Percentiles rank a stretch among this genome's conserved stretches.
phyloP scores from a whole-genome alignment of 441 rosid species.

The Raphanus hybrid region DNA sequence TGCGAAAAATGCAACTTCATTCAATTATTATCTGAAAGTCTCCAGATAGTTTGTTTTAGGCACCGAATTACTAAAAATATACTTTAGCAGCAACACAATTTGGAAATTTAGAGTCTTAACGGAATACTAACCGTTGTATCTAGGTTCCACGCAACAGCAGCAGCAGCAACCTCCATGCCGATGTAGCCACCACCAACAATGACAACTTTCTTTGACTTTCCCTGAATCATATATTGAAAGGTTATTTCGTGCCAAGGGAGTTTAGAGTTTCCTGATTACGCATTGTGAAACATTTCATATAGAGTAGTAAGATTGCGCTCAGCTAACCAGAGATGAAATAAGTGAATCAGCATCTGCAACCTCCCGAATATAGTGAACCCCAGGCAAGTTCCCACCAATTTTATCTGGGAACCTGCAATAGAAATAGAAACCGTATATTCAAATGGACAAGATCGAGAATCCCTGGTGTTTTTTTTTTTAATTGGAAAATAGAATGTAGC shows the following conservation, averaged over 20 bases:
- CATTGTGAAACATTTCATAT: slow-evolving; percentile 14
- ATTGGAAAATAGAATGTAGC: background rate
- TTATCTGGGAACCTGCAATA: slow-evolving; percentile 77
- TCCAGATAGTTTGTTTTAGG: background rate
- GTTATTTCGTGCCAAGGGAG: background rate
- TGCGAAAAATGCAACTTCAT: background rate
- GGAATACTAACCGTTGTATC: slow-evolving; percentile 69
- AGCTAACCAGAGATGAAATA: slow-evolving; percentile 75
- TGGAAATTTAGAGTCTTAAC: background rate
- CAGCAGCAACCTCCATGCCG: slow-evolving; percentile 99
- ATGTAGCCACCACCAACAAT: slow-evolving; percentile 96
- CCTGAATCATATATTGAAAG: slow-evolving; percentile 48
- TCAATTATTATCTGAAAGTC: background rate
- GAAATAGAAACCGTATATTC: background rate
- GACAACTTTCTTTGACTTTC: slow-evolving; percentile 76
- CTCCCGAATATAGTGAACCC: slow-evolving; percentile 90
- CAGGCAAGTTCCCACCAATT: slow-evolving; percentile 86
- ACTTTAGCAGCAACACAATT: slow-evolving; percentile 7
- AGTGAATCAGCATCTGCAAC: slow-evolving; percentile 89
- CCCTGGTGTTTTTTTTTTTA: background rate
- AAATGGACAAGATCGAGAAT: background rate
- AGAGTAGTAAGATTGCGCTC: slow-evolving; percentile 11
- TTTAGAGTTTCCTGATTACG: background rate
- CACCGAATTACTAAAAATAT: background rate
- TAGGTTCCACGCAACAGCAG: slow-evolving; percentile 90